Evolutionary conservation across 768 basidiomycete species (phyloP).

Genomic region (Hericium alpestre): DNA sequence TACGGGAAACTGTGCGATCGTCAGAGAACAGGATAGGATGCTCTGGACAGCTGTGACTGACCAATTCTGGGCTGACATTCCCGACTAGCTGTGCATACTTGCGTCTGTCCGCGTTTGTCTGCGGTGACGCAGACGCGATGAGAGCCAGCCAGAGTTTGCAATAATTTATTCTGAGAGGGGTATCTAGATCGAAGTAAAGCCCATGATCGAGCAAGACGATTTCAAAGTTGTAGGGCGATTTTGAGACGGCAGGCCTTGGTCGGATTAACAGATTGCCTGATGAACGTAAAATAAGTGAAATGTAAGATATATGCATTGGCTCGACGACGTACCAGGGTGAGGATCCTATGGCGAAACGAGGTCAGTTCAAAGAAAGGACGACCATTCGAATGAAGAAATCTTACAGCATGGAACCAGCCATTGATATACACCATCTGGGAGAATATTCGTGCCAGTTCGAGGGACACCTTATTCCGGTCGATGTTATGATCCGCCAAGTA

Average conservation of each 20-base stretch:
- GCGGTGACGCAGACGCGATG: slow-evolving; percentile 59
- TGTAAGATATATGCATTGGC: background rate
- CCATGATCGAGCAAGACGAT: slow-evolving; percentile 92
- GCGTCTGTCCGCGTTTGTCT: slow-evolving; percentile 55
- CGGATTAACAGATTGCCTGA: slow-evolving; percentile 87
- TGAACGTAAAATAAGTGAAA: background rate
- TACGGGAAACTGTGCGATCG: slow-evolving; percentile 61
- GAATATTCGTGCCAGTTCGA: slow-evolving; percentile 87
- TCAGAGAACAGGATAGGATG: background rate
- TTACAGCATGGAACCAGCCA: slow-evolving; percentile 79
- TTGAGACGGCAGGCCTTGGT: slow-evolving; percentile 47
- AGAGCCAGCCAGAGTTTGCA: slow-evolving; percentile 86
- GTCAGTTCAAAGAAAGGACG: background rate
- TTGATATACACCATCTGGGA: slow-evolving; percentile 92
- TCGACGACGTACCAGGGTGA: slow-evolving; percentile 51
- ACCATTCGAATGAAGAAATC: slow-evolving; percentile 15
- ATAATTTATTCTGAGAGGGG: slow-evolving; percentile 71
- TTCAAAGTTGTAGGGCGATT: slow-evolving; percentile 90
- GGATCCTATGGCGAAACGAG: slow-evolving; percentile 49
- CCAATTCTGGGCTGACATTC: slow-evolving; percentile 80
- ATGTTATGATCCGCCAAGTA: slow-evolving; percentile 77
- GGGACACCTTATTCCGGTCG: slow-evolving; percentile 86
- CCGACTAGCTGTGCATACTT: slow-evolving; percentile 88
- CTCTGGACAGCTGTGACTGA: slow-evolving; percentile 25
- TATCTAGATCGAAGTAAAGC: slow-evolving; percentile 83